Conservation (phyloP, 352 stramenopile genomes). For the Pythium monospermum region DNA sequence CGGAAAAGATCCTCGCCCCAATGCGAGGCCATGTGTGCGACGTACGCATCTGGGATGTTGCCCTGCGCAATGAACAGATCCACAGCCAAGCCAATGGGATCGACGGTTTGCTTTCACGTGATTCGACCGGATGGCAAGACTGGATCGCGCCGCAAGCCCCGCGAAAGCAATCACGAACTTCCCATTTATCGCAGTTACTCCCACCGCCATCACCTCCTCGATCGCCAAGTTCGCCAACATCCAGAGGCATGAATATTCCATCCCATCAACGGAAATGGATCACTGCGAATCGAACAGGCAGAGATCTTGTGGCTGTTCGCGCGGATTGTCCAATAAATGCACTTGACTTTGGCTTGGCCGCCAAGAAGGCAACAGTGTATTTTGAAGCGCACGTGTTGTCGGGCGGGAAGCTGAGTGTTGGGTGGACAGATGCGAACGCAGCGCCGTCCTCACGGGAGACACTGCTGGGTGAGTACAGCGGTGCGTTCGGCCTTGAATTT, state of each 20-base stretch:
- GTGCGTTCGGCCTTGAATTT: constrained; percentile 45
- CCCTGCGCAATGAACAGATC: constrained; percentile 48
- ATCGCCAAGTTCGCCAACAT: constrained; percentile 22
- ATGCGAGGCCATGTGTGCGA: constrained; percentile 44
- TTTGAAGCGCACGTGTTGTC: constrained; percentile 52
- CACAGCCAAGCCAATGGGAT: constrained; percentile 46
- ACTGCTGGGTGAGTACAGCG: constrained; percentile 35
- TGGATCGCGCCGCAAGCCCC: constrained; percentile 14
- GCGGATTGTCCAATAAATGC: constrained; percentile 19
- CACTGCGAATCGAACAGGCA: constrained; percentile 45
- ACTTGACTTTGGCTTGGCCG: not conserved
- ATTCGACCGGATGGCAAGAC: constrained; percentile 10
- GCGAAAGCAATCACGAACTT: constrained; percentile 5
- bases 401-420: constrained; percentile 43
- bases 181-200: constrained; percentile 9
- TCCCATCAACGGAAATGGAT: constrained; percentile 44
- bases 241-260: constrained; percentile 25
- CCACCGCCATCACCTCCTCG: constrained; percentile 27
- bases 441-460: constrained; percentile 8
- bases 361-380: constrained; percentile 25
- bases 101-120: constrained; percentile 19
- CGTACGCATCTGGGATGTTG: constrained; percentile 57
- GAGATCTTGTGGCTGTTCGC: constrained; percentile 36
- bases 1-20: too few relatives aligned
- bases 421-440: constrained; percentile 24